These are phyloP conservation scores for Pyrus bretschneideri DNA, from an alignment of 306 rosid genomes.

Conservation along the genomic window DNA sequence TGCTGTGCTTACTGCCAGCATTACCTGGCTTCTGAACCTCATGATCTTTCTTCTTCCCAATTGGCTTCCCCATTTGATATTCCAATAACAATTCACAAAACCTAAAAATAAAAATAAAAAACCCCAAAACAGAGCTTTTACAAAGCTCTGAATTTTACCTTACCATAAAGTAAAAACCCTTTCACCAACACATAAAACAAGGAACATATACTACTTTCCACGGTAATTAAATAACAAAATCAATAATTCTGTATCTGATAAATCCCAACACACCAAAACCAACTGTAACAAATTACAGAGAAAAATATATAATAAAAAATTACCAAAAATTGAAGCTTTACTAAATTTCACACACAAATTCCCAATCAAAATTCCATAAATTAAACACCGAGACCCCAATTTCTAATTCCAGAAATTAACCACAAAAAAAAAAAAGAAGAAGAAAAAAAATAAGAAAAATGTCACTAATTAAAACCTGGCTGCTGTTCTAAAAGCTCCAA, in stretches of 20 bases:
- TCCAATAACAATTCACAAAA: background rate
- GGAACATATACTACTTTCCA: background rate
- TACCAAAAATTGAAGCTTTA: background rate
- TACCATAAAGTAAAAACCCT: background rate
- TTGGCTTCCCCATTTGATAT: slow-evolving; percentile 72
- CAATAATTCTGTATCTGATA: background rate
- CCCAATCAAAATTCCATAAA: slow-evolving; percentile 3
- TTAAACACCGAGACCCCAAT: background rate
- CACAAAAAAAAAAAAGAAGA: background rate
- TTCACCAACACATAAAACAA: slow-evolving; percentile 8
- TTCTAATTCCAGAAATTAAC: background rate
- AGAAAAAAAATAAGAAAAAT: background rate
- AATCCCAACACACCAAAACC: background rate
- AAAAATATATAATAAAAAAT: background rate
- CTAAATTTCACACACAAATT: background rate
- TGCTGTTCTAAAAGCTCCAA: background rate
- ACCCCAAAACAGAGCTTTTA: slow-evolving; percentile 12
- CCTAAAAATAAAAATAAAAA: background rate
- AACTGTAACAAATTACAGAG: background rate
- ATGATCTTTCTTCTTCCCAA: slow-evolving; percentile 61
- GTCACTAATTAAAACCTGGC: background rate
- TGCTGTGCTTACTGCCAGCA: slow-evolving; percentile 30
- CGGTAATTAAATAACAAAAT: background rate
- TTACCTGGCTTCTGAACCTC: slow-evolving; percentile 29
- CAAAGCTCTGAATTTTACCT: slow-evolving; percentile 14